Evolutionary conservation across 805 yeast genomes (phyloP).

Genomic region (Barnettozyma populi): DNA sequence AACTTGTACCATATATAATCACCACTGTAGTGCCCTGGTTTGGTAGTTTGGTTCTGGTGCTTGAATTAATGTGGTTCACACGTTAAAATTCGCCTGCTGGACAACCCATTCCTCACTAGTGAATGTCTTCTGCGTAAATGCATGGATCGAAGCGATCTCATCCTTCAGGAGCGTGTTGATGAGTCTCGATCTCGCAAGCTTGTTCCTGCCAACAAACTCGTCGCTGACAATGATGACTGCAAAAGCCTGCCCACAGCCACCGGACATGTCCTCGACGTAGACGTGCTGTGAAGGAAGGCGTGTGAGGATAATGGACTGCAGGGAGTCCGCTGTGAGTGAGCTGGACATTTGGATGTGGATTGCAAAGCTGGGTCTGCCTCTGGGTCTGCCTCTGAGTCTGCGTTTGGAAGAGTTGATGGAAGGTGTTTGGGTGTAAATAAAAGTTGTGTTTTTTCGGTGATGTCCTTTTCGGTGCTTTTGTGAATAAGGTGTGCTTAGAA

Average conservation of each 20-base stretch:
- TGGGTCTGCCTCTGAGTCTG: no score
- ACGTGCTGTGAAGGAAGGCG: slow-evolving; percentile 33
- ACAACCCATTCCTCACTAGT: slow-evolving; percentile 82
- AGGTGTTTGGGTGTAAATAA: no score
- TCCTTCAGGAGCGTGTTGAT: slow-evolving; percentile 76
- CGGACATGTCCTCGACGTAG: slow-evolving; percentile 67
- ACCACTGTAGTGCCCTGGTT: no score
- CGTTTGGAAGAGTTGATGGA: neutral
- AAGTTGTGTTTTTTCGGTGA: no score
- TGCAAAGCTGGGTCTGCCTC: no score
- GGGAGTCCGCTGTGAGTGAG: slow-evolving; percentile 6
- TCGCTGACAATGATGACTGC: slow-evolving; percentile 83
- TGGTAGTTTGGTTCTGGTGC: no score
- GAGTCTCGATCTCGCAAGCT: slow-evolving; percentile 77
- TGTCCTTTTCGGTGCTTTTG: no score
- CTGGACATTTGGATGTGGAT: neutral
- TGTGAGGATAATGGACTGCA: slow-evolving; percentile 6
- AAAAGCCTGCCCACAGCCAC: slow-evolving; percentile 97
- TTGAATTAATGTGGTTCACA: no score
- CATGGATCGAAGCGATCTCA: slow-evolving; percentile 87
- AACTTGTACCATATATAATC: no score
- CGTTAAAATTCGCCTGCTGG: slow-evolving; percentile 22
- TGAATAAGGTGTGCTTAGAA: no score
- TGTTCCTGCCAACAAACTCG: slow-evolving; percentile 73
- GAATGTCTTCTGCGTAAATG: slow-evolving; percentile 88